Evolutionary conservation across 2,329 filamentous ascomycete genomes (phyloP), one percentile per base, ranked within the genome.

Genomic region (Diplodia sapinea): DNA sequence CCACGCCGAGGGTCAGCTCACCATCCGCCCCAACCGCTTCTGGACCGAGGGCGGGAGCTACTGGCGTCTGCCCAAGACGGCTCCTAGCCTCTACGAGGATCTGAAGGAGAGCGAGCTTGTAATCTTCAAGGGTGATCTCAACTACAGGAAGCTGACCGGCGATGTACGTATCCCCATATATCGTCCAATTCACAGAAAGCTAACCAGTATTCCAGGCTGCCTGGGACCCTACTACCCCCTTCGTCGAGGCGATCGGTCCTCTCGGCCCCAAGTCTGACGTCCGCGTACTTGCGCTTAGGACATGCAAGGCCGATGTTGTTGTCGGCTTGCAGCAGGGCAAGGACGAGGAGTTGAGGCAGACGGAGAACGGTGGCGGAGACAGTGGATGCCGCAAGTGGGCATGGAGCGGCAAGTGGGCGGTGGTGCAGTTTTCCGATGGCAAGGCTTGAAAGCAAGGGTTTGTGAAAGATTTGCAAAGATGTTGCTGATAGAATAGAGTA

Each of bases 81-180:
- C 88, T 1, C 86, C 87, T 2, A 84, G 86, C 33, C 81, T 99
- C 13, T 85, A 88, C 64, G 85, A 91, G 7, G 94, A 98, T 75
- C 80, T 99, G 67, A 90, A 93, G 82, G 81, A 88, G 69, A 92
- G 91, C 71, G 92, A 97, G 78, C 83, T 99, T 20, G 92, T 97
- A 13, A 88, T 99, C 67, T 98, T 98, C 84, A 99, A 99, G 83
- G 95, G 95, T 2, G 95, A 99, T 77, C 78, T 99, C 72, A 99
- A 99, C 81, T 99, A 98, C 79, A 86, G 95, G 69, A 99, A 99
- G 79, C 79, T 99, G 71, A 93, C 91, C 36, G 91, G 88, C 59
- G 95, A 99, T 83, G 93, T 94, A 81, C 82, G 90, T 83, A 23
- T 13, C n/a, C 29, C 20, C 5, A n/a, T 3, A 7, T 8, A 51